A percentile compares a stretch with the other conserved stretches of the same genome.
Evolutionary conservation across 2,329 filamentous ascomycete genomes (phyloP).

Genomic region (Scopulariopsis brevicaulis): DNA sequence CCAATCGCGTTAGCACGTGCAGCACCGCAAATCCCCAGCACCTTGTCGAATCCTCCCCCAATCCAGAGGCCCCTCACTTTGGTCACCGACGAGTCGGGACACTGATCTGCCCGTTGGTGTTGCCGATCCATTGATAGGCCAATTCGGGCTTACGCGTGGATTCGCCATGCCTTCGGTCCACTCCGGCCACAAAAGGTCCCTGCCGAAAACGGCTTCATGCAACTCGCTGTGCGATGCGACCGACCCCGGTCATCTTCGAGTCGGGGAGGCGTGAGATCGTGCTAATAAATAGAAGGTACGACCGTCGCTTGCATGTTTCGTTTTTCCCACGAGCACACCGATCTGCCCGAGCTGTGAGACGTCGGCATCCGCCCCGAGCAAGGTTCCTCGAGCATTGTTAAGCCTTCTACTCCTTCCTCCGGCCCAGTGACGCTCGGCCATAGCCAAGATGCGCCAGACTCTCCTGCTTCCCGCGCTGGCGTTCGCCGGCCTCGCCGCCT

Average conservation of each 20-base stretch:
- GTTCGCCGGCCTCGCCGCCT: conserved; percentile 16
- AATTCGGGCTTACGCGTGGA: not conserved
- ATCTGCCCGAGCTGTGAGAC: not conserved
- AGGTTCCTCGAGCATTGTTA: not conserved
- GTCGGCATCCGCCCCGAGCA: not conserved
- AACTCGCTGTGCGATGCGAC: not conserved
- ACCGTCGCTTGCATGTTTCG: not conserved
- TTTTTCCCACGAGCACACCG: not conserved
- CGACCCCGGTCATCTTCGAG: not conserved
- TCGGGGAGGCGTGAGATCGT: not conserved
- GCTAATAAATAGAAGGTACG: not conserved
- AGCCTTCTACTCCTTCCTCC: not conserved
- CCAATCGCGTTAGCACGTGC: not conserved
- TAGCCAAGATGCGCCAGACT: not conserved
- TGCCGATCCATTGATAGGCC: not conserved
- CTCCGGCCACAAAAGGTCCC: not conserved
- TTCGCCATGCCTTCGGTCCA: not conserved
- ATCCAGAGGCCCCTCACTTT: not conserved
- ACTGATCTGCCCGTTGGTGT: not conserved
- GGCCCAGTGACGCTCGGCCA: not conserved
- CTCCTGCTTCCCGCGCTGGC: conserved; percentile 9
- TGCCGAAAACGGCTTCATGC: not conserved
- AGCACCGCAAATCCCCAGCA: not conserved
- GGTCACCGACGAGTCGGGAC: not conserved
- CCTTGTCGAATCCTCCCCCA: not conserved